Evolutionary conservation across 108 stramenopile species (phyloP).

Genomic region (Nannochloropsis granulata): DNA sequence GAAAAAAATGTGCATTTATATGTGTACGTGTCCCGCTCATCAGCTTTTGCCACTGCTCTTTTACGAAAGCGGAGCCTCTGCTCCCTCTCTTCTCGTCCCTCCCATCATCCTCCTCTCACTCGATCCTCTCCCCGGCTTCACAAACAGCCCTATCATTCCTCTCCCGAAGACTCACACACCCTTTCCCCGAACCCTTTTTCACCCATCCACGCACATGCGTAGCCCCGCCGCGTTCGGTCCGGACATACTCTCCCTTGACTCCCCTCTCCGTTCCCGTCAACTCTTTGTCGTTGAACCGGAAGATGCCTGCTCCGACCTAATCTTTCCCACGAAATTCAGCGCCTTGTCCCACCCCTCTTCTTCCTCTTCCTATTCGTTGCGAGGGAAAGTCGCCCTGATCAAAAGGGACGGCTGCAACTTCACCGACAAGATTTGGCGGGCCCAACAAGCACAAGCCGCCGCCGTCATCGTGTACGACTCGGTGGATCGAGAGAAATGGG

Average conservation of each 20-base stretch:
- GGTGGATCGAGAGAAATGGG: neutral
- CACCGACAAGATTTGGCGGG: conserved; percentile 6
- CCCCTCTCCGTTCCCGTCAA: neutral
- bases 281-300: neutral
- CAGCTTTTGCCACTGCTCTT: too few relatives aligned
- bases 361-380: neutral
- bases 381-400: conserved; percentile 15
- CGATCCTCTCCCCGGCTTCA: neutral
- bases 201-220: neutral
- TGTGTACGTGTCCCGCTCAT: neutral
- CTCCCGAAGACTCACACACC: too few relatives aligned
- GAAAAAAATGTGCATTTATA: too few relatives aligned
- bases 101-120: neutral
- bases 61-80: too few relatives aligned
- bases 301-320: neutral
- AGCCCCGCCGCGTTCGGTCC: conserved; percentile 22
- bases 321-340: neutral
- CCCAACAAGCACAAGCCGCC: conserved; percentile 14
- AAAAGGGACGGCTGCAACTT: conserved; percentile 18
- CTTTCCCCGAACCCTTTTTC: too few relatives aligned
- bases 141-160: neutral
- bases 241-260: neutral
- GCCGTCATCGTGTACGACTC: conserved; percentile 17
- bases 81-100: too few relatives aligned
- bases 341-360: neutral